Base-by-base conservation (phyloP, 257 asterid genomes). In the Petrea volubilis region DNA sequence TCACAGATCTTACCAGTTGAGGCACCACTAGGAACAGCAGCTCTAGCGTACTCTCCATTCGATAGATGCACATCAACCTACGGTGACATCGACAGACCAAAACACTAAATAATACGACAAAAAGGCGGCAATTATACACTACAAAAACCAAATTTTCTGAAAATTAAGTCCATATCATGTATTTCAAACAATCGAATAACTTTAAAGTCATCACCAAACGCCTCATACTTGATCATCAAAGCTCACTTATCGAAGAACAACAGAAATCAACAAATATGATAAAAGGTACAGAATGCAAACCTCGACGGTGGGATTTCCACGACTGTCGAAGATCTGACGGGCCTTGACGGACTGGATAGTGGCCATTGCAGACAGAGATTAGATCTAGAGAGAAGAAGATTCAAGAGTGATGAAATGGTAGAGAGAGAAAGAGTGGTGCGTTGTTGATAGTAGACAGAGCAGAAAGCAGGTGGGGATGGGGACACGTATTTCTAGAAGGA, bases 21-120 rank as follows among this genome's bases (percentile, higher is more conserved):
- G 72, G 98, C 98, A 31, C 98, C 98, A 28, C 98, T 92, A 9
- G 96, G 96, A 64, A 90, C 98, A 65, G 98, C 96, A 36, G 96
- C 98, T 80, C 98, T 88, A 2, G 92, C 90, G 10, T 47, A 80
- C 17, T 56, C 1, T 44, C 92, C 96, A 61, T 85, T 81, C 9
- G 96, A 82, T 7, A 84, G 82, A 80, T 23, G 71, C 9, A 82
- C 78, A 78, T 92, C 98, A 63, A 88, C 98, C 98, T 92, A 72
- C 53, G 31, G 31, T 51, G 8, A 51, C 63, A 33, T 23, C 63
- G 38, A 70, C 18, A 46, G 10, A 17, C 15, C 41, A 43, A n/a
- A 34, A 60, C 46, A 29, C 61, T 41, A n/a, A n/a, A n/a, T n/a
- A 57, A 12, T 20, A 63, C 36, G 13, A 49, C n/a, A 47, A 64